Evolutionary conservation across 2,329 filamentous ascomycete species (phyloP).

Genomic region (Diaporthe sp.): DNA sequence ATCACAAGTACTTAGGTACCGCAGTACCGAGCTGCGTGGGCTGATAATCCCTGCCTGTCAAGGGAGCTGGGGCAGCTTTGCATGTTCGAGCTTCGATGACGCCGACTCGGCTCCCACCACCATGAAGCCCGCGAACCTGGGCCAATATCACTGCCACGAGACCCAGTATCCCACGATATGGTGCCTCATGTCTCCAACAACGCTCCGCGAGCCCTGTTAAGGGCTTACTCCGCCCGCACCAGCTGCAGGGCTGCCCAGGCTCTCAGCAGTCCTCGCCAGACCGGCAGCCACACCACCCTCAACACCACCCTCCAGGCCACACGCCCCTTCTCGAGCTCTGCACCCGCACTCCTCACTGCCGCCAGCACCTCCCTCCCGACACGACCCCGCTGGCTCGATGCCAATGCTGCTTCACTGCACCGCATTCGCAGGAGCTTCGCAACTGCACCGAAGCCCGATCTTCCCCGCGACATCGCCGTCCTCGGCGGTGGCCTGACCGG

Average conservation of each 20-base stretch:
- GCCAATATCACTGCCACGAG: neutral
- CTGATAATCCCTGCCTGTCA: slow-evolving; percentile 12
- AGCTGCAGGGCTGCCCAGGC: neutral
- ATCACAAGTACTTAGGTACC: neutral
- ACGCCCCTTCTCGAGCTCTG: slow-evolving; percentile 22
- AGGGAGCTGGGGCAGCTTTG: neutral
- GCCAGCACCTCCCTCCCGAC: neutral
- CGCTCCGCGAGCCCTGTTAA: slow-evolving; percentile 33
- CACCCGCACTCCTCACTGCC: neutral
- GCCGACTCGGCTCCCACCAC: neutral
- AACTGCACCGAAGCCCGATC: neutral
- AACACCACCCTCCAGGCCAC: neutral
- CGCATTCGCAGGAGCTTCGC: slow-evolving; percentile 21
- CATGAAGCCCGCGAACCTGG: neutral
- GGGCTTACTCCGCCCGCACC: neutral
- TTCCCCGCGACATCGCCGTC: slow-evolving; percentile 67
- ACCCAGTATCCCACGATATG: slow-evolving; percentile 27
- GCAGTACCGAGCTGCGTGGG: neutral
- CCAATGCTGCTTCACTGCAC: neutral
- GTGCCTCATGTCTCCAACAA: slow-evolving; percentile 32
- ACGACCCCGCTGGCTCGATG: neutral
- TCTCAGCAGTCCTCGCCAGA: neutral
- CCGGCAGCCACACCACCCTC: neutral
- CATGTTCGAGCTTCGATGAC: slow-evolving; percentile 25
- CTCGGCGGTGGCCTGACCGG: slow-evolving; percentile 88